These are phyloP conservation scores for Penicillium brevicompactum DNA, from an alignment of 2,329 filamentous ascomycete genomes.

Conservation along the genomic window DNA sequence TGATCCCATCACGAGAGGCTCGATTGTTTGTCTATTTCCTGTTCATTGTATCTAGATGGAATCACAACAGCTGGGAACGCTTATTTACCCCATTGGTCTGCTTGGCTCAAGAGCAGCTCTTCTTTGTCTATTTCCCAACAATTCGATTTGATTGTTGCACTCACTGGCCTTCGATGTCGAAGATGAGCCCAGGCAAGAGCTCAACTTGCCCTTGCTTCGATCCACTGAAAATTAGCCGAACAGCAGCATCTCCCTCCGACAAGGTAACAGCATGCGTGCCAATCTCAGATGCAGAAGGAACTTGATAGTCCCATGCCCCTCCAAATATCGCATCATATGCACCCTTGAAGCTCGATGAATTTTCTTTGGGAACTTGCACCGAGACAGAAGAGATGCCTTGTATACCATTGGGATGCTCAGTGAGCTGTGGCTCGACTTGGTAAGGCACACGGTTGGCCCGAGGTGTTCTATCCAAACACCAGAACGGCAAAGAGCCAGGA, in stretches of 20 bases:
- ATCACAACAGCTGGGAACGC: too few relatives aligned
- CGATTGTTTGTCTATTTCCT: too few relatives aligned
- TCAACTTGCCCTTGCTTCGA: slow-evolving; percentile 3
- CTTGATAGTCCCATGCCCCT: slow-evolving; percentile 6
- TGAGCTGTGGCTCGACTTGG: slow-evolving; percentile 2
- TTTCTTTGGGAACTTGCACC: neutral
- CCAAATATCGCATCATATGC: slow-evolving; percentile 9
- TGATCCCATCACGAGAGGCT: too few relatives aligned
- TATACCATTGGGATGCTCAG: slow-evolving; percentile 13
- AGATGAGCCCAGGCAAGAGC: slow-evolving; percentile 11
- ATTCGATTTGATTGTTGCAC: neutral
- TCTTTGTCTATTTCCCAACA: too few relatives aligned
- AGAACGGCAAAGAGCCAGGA: slow-evolving; percentile 11
- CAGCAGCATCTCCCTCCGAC: neutral
- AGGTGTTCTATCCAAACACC: slow-evolving; percentile 17
- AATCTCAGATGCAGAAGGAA: slow-evolving; percentile 2
- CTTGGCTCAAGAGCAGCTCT: too few relatives aligned
- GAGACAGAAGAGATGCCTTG: slow-evolving; percentile 7
- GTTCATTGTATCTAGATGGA: too few relatives aligned
- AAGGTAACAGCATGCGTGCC: neutral
- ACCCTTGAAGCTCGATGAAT: neutral
- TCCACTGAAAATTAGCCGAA: slow-evolving; percentile 9
- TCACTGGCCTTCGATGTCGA: slow-evolving; percentile 3
- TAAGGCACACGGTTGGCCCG: slow-evolving; percentile 13
- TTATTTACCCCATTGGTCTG: too few relatives aligned